These are phyloP conservation scores for Cupressus sempervirens DNA, from an alignment of 75 land plant species.

Conservation along the genomic window DNA sequence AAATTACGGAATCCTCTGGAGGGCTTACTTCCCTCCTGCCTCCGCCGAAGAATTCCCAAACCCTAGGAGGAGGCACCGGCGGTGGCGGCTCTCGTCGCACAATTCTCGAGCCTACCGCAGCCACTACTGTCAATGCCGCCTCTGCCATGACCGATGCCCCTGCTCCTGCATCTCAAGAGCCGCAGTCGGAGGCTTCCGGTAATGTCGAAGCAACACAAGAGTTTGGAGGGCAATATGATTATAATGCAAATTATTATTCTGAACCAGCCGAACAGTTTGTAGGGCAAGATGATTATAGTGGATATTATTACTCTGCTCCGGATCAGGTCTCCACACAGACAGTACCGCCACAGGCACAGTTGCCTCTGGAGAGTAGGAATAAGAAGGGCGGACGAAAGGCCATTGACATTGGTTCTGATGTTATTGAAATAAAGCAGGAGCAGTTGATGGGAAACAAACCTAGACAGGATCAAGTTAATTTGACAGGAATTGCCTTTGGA, in stretches of 20 bases:
- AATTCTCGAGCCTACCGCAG: not conserved
- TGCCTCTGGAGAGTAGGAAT: conserved; percentile 17
- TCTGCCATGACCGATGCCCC: no score
- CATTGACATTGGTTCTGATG: conserved; percentile 24
- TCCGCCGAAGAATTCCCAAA: conserved; percentile 40
- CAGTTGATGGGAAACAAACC: conserved; percentile 75
- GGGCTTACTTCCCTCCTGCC: conserved; percentile 34
- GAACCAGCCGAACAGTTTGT: no score
- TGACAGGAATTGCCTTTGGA: conserved; percentile 96
- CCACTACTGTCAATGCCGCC: not conserved
- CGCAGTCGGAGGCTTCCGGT: not conserved
- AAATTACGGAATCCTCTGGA: conserved; percentile 17
- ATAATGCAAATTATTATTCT: not conserved
- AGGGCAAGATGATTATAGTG: not conserved
- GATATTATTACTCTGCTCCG: not conserved
- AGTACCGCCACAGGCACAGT: not conserved
- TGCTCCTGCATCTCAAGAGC: not conserved
- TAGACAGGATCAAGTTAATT: conserved; percentile 75
- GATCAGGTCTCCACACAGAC: conserved; percentile 18
- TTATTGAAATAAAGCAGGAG: conserved; percentile 91
- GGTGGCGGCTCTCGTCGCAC: not conserved
- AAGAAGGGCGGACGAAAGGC: conserved; percentile 69
- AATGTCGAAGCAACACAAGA: not conserved
- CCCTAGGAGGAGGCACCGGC: conserved; percentile 6
- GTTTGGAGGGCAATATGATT: not conserved